phyloP scores from a whole-genome alignment of 2,329 filamentous ascomycete species.

The Dothideomycetes sp. region DNA sequence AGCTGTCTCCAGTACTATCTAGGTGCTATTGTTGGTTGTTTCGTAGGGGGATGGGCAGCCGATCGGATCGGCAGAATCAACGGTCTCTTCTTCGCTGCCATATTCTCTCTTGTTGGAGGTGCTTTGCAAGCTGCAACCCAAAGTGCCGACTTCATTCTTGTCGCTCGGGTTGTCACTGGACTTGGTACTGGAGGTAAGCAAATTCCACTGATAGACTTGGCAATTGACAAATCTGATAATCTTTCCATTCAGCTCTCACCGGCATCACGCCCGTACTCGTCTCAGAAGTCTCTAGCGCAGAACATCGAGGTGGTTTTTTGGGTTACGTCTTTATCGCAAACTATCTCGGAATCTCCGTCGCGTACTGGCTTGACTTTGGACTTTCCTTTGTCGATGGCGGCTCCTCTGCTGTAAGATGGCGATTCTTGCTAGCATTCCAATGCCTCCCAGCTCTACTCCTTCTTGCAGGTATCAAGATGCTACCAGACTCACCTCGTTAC shows the following conservation, averaged over 20 bases:
- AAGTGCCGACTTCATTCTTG: slow-evolving; percentile 40
- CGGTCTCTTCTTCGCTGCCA: slow-evolving; percentile 38
- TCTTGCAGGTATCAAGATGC: slow-evolving; percentile 30
- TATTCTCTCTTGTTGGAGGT: slow-evolving; percentile 42
- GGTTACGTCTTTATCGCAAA: slow-evolving; percentile 46
- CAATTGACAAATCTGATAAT: slow-evolving; percentile 1
- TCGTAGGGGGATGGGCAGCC: slow-evolving; percentile 41
- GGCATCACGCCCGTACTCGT: slow-evolving; percentile 43
- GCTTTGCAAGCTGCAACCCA: slow-evolving; percentile 39
- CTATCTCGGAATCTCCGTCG: slow-evolving; percentile 34
- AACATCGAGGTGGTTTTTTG: slow-evolving; percentile 39
- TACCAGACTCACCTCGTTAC: slow-evolving; percentile 39
- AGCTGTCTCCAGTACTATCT: slow-evolving; percentile 36
- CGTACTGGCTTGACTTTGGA: slow-evolving; percentile 32
- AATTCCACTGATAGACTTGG: slow-evolving; percentile 16
- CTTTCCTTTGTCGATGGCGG: slow-evolving; percentile 24
- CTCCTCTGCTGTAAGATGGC: slow-evolving; percentile 20
- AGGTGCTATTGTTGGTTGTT: slow-evolving; percentile 43
- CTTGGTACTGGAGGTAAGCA: slow-evolving; percentile 40
- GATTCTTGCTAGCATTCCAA: slow-evolving; percentile 30
- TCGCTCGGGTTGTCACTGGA: slow-evolving; percentile 43
- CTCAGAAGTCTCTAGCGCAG: slow-evolving; percentile 39
- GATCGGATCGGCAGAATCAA: slow-evolving; percentile 47
- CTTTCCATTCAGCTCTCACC: slow-evolving; percentile 27
- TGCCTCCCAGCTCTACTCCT: slow-evolving; percentile 35